phyloP scores from a whole-genome alignment of 1,284 basidiomycete species.

The Boletus semigastroideus region DNA sequence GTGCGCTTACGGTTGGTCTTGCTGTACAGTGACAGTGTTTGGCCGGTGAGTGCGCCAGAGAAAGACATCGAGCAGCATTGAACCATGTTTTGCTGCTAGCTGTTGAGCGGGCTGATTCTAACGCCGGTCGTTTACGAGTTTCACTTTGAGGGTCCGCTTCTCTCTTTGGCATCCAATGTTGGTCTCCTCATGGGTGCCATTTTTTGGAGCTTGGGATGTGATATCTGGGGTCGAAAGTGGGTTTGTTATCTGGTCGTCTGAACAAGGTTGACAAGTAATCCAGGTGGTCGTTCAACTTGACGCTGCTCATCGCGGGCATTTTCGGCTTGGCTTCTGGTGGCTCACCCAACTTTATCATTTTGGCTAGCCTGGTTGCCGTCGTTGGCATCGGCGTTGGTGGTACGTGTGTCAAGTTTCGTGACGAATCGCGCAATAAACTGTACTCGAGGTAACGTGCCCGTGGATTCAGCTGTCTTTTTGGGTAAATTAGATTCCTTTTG shows the following conservation, averaged over 20 bases:
- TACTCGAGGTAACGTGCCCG: conserved; percentile 51
- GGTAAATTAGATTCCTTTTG: conserved; percentile 34
- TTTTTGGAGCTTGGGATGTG: conserved; percentile 64
- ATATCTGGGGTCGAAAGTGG: conserved; percentile 62
- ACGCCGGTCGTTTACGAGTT: conserved; percentile 60
- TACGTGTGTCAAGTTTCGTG: conserved; percentile 9
- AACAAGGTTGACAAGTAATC: background rate
- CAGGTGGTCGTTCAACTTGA: conserved; percentile 63
- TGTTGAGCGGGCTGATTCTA: conserved; percentile 55
- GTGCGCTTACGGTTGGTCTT: background rate
- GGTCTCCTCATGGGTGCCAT: conserved; percentile 65
- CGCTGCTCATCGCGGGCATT: conserved; percentile 56
- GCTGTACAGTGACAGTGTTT: conserved; percentile 42
- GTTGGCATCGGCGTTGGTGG: conserved; percentile 50
- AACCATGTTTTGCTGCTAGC: conserved; percentile 30
- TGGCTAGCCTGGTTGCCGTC: conserved; percentile 46
- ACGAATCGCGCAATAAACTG: background rate
- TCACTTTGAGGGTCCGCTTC: conserved; percentile 50
- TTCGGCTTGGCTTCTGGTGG: conserved; percentile 53
- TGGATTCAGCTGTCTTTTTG: conserved; percentile 66
- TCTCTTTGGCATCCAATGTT: conserved; percentile 58
- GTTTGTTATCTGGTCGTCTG: conserved; percentile 10
- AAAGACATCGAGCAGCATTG: background rate
- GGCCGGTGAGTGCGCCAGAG: conserved; percentile 39
- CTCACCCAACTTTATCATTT: conserved; percentile 42